Evolutionary conservation across 2,329 filamentous ascomycete species (phyloP).

Genomic region (Trichoderma lentiforme): DNA sequence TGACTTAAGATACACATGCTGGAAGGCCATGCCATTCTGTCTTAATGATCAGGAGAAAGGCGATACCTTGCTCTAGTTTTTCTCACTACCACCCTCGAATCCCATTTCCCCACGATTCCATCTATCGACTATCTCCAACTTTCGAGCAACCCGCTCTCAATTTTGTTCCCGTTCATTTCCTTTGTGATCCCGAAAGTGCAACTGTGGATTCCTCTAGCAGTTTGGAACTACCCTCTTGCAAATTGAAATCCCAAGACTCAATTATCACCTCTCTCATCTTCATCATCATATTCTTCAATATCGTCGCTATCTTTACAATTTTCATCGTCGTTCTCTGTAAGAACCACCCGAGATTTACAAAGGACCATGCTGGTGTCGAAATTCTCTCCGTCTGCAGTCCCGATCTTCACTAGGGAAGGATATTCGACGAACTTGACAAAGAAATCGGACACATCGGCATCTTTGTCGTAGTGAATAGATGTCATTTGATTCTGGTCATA

Average conservation of each 20-base stretch:
- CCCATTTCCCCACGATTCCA: fast-evolving
- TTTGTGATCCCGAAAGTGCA: too few species aligned
- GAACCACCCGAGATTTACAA: conserved; percentile 8
- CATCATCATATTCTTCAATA: too few species aligned
- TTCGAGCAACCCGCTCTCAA: too few species aligned
- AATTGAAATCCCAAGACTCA: too few species aligned
- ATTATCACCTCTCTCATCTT: too few species aligned
- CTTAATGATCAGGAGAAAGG: not conserved
- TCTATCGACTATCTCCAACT: too few species aligned
- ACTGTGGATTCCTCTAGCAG: too few species aligned
- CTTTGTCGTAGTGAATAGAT: not conserved
- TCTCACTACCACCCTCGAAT: not conserved
- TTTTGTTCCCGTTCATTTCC: too few species aligned
- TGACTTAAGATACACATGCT: not conserved
- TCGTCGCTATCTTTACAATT: too few species aligned
- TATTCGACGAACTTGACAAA: conserved; percentile 4
- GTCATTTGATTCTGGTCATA: not conserved
- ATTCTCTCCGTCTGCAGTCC: conserved; percentile 19
- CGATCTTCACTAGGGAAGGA: conserved; percentile 19
- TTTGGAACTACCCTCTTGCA: too few species aligned
- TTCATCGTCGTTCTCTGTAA: too few species aligned
- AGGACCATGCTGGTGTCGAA: conserved; percentile 16
- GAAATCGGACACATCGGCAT: not conserved
- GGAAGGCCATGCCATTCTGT: not conserved
- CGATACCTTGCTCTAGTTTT: not conserved